Base-by-base conservation (phyloP, 192 early-diverging fungal species). In the Coemansia sp. region DNA sequence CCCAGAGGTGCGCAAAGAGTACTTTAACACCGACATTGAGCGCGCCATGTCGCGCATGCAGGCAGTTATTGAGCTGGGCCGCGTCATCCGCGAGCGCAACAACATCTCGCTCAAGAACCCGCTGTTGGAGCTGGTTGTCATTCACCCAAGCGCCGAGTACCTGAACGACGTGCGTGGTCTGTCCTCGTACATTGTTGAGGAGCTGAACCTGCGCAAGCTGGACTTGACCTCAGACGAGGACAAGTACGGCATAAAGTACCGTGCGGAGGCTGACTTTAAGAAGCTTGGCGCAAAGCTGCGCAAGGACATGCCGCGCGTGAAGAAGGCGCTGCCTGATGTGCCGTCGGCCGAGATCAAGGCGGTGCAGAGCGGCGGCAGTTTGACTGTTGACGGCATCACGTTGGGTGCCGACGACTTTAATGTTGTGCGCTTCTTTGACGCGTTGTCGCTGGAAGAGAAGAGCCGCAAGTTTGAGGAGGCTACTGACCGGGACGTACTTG, bases 1-100 rank as follows among this genome's bases (percentile, higher is more conserved):
- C 91, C 97, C 97, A 15, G 93, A 90, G 57, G 89, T 84, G 49
- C 93, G 95, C 78, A 76, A 90, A 65, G 91, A 95, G 73, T 98
- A 99, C 92, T 97, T 97, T 86, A 90, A 99, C 76, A 80, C 83
- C 5, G 93, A 92, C 17, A 94, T 99, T 73, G 97, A 99, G 82
- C 92, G 97, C 60, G 83, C 91, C 59, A 92, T 99, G 67, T 84
- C 87, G 41, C 89, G 96, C 63, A 96, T 99, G 94, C 95, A 97
- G 82, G 80, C 88, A 2, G 97, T 99, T 54, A 98, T 99, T 67
- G 96, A 99, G 69, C 86, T 94, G 59, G 96, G 95, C 25, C 90
- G 97, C 50, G 77, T 87, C 65, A 83, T 93, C 59, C 93, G 97
- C 63, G 97, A 99, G 71, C 86, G 91, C 75, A 91, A 93, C 64